These are phyloP conservation scores for Eucalyptus erythrocorys DNA, from an alignment of 345 rosid species.

Conservation along the genomic window DNA sequence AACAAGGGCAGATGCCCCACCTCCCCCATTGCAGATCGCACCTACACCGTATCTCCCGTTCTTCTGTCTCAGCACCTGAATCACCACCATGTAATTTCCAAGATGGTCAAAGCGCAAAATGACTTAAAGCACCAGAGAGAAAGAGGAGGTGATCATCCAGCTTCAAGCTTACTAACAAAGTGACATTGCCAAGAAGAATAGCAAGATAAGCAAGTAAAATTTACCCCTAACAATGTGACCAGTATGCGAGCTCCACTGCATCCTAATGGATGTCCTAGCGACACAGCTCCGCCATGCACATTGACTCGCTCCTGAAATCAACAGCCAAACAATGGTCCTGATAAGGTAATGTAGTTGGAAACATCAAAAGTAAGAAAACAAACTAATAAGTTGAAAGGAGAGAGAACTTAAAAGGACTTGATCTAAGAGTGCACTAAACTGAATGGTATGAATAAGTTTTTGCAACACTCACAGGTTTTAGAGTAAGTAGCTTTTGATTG, in stretches of 20 bases:
- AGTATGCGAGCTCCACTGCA: slow-evolving; percentile 97
- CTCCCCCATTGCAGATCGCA: slow-evolving; percentile 95
- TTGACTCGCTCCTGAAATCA: slow-evolving; percentile 59
- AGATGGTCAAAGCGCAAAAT: background rate
- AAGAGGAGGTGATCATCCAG: background rate
- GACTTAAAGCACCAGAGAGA: background rate
- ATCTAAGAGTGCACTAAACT: background rate
- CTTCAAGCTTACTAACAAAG: background rate
- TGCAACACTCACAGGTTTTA: slow-evolving; percentile 62
- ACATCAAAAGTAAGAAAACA: background rate
- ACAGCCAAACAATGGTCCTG: background rate
- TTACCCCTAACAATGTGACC: slow-evolving; percentile 88
- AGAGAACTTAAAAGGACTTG: background rate
- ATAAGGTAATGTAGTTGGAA: background rate
- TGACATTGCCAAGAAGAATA: background rate
- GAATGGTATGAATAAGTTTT: background rate
- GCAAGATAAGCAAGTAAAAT: background rate
- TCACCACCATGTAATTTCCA: background rate
- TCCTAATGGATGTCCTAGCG: slow-evolving; percentile 95
- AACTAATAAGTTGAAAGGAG: background rate
- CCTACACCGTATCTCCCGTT: slow-evolving; percentile 73
- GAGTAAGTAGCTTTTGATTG: slow-evolving; percentile 65
- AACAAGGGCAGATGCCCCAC: slow-evolving; percentile 89
- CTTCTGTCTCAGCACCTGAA: slow-evolving; percentile 72
- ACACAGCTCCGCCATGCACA: slow-evolving; percentile 86